phyloP scores from a whole-genome alignment of 371 early-diverging fungal species.

The Mucor sp. region DNA sequence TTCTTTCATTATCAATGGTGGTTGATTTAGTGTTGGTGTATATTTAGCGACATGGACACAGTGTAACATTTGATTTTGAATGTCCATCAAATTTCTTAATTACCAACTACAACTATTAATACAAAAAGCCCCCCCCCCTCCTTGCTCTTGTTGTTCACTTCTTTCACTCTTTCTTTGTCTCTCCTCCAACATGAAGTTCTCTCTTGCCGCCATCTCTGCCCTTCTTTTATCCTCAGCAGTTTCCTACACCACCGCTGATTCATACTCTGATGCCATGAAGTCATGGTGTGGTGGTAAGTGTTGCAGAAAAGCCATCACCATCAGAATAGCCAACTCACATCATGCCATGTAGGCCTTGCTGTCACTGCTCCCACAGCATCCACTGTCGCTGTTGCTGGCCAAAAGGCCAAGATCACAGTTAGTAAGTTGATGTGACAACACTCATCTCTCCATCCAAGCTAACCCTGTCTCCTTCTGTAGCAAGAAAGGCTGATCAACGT shows the following conservation, averaged over 20 bases:
- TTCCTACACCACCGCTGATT: conserved; percentile 39
- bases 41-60: not conserved
- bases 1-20: not conserved
- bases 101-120: not conserved
- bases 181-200: conserved; percentile 42
- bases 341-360: conserved; percentile 18
- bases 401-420: conserved; percentile 33
- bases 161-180: not conserved
- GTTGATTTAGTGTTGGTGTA: not conserved
- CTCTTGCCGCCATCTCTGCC: conserved; percentile 46
- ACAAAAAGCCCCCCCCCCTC: not conserved
- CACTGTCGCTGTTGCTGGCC: conserved; percentile 36
- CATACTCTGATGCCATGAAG: conserved; percentile 46
- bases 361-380: conserved; percentile 25
- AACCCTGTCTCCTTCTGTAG: not conserved
- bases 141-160: not conserved
- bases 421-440: conserved; percentile 15
- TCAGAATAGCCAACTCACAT: not conserved
- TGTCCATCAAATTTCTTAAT: not conserved
- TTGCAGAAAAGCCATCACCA: not conserved
- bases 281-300: conserved; percentile 45
- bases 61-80: conserved; percentile 6
- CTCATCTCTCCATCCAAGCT: not conserved
- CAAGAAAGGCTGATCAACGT: conserved; percentile 29
- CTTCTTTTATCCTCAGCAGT: conserved; percentile 34